Base-by-base conservation (phyloP, 306 rosid genomes). In the Cyamopsis tetragonoloba region DNA sequence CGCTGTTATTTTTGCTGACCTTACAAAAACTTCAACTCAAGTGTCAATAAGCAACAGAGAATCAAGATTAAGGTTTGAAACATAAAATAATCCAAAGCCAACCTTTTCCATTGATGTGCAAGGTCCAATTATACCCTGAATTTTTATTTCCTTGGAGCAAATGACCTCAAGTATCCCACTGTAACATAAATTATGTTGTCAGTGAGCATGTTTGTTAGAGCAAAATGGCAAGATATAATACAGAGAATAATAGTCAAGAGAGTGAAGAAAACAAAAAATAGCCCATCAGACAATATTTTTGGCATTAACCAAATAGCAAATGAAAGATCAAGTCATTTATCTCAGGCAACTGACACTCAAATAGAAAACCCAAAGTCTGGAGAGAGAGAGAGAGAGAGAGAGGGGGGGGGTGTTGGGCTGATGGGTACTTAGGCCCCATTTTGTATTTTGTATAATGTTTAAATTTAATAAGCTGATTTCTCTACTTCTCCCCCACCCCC, bases 71-170 rank as follows among this genome's bases (percentile, higher is more conserved):
- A 76, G 64, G 37, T 59, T 34, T 55, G 12, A 57, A 47, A 41
- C 34, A 69, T 7, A 53, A 54, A 63, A 48, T 51, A 5, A 37
- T 22, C 70, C 66, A 34, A 86, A 43, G 32, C 71, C 50, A 24
- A 91, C 97, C 97, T 91, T 91, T 79, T 91, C 96, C 85, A 91
- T 77, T 51, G 97, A 91, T 41, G 96, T 86, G 86, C 96, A 88
- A 65, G 97, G 97, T 70, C 97, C 97, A 67, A 91, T 86, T 72
- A 84, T 64, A 62, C 97, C 97, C 78, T 88, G 96, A 78, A 91
- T 79, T 84, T 83, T 91, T 35, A 91, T 85, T 73, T 91, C 97
- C 85, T 91, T 88, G 6, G 97, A 84, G 80, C 97, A 91, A 71
- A 82, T 84, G 46, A 91, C 84, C 92, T 91, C 96, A 0, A 91